Evolutionary conservation across 768 basidiomycete genomes (phyloP).

Genomic region (Megacollybia marginata): DNA sequence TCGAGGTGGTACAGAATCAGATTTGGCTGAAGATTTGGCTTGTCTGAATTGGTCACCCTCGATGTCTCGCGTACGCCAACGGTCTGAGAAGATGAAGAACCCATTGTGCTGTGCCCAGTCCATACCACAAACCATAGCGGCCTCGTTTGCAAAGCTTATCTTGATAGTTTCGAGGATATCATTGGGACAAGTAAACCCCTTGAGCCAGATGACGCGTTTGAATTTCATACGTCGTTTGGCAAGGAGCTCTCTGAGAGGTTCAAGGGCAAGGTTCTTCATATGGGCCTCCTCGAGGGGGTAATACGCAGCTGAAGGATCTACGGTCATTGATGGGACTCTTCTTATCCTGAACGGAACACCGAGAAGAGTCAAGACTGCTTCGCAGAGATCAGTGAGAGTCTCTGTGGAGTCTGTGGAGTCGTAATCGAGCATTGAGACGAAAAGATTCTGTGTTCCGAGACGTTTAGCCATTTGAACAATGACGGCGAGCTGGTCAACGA

Average conservation of each 20-base stretch:
- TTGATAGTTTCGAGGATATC: conserved; percentile 96
- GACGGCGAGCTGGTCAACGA: conserved; percentile 96
- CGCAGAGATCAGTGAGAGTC: conserved; percentile 89
- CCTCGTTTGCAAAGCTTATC: conserved; percentile 83
- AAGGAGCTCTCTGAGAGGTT: conserved; percentile 81
- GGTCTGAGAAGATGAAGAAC: conserved; percentile 96
- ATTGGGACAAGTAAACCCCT: conserved; percentile 97
- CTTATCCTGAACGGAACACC: conserved; percentile 91
- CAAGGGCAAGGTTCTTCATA: conserved; percentile 86
- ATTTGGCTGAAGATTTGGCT: conserved; percentile 87
- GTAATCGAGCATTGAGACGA: conserved; percentile 98
- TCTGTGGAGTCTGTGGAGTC: conserved; percentile 93
- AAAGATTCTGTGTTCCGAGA: conserved; percentile 82
- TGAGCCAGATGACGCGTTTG: conserved; percentile 91
- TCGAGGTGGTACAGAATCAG: conserved; percentile 87
- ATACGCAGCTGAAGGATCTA: conserved; percentile 80
- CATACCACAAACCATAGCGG: conserved; percentile 99
- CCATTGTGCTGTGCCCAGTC: conserved; percentile 99
- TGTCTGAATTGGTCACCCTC: conserved; percentile 98
- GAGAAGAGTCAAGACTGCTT: conserved; percentile 88
- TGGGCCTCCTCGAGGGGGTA: conserved; percentile 95
- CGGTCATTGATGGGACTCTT: conserved; percentile 89
- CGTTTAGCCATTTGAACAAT: conserved; percentile 94
- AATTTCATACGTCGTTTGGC: conserved; percentile 76
- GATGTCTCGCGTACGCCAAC: conserved; percentile 97